These are phyloP conservation scores for Pythium rhizo-oryzae DNA, from an alignment of 352 stramenopile species.

Conservation along the genomic window DNA sequence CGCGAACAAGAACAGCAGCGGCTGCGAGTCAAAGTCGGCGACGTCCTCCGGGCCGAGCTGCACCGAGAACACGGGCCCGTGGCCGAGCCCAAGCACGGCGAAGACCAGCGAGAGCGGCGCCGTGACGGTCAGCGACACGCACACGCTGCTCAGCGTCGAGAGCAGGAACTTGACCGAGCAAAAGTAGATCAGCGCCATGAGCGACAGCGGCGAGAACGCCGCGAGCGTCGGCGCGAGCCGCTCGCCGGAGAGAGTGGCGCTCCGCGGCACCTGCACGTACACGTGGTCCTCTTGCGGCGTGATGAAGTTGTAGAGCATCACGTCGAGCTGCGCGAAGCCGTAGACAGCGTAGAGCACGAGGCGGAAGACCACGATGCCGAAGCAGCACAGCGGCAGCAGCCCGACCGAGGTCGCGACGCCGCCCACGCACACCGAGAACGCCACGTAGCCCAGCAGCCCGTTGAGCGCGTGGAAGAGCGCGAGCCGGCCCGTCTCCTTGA, in stretches of 20 bases:
- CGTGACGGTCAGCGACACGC: constrained; percentile 36
- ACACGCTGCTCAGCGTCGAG: constrained; percentile 39
- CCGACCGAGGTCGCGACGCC: constrained; percentile 24
- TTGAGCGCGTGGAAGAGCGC: constrained; percentile 43
- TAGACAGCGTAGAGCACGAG: constrained; percentile 40
- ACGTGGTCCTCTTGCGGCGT: constrained; percentile 37
- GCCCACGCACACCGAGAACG: constrained; percentile 20
- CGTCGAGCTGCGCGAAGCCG: constrained; percentile 32
- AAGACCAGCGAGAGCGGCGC: constrained; percentile 36
- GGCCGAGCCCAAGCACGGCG: constrained; percentile 27
- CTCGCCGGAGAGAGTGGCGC: constrained; percentile 33
- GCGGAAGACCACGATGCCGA: constrained; percentile 54
- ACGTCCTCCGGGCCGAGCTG: constrained; percentile 36
- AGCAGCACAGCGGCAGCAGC: constrained; percentile 58
- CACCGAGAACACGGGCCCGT: constrained; percentile 29
- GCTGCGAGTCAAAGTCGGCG: constrained; percentile 31
- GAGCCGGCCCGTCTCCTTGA: constrained; percentile 34
- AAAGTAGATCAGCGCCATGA: constrained; percentile 76
- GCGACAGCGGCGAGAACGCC: constrained; percentile 60
- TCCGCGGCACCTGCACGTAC: constrained; percentile 36
- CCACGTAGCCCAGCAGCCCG: constrained; percentile 54
- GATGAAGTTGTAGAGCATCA: constrained; percentile 34
- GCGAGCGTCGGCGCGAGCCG: constrained; percentile 49
- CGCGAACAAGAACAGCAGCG: constrained; percentile 46
- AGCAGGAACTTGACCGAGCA: constrained; percentile 58